Conservation (phyloP, 75 land plant genomes). For the Cupressus sempervirens region DNA sequence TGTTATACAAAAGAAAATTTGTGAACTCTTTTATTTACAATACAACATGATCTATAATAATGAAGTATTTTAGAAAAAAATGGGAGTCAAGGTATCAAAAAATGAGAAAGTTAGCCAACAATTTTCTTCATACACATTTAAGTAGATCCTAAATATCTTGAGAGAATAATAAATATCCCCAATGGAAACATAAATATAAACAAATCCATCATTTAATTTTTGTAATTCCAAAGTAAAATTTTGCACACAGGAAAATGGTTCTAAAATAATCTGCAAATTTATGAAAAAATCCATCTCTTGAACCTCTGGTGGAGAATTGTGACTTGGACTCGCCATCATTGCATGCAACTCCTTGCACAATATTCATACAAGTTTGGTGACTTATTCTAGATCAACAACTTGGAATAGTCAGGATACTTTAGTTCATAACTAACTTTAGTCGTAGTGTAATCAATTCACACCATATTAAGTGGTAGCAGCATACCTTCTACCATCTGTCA, state of each 20-base stretch:
- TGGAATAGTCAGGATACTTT: background rate
- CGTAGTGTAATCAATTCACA: slow-evolving; percentile 5
- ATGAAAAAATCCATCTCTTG: background rate
- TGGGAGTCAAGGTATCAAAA: too few relatives aligned
- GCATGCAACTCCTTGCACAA: slow-evolving; percentile 65
- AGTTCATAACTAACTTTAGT: background rate
- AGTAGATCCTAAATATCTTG: background rate
- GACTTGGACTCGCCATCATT: slow-evolving; percentile 47
- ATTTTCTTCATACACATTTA: background rate
- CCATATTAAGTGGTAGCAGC: background rate
- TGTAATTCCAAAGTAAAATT: background rate
- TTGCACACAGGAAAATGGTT: background rate
- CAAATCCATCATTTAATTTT: background rate
- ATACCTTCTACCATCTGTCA: slow-evolving; percentile 77
- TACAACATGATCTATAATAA: background rate
- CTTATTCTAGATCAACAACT: background rate
- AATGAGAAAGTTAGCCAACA: too few relatives aligned
- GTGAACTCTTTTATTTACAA: too few relatives aligned
- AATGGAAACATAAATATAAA: background rate
- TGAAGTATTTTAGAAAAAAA: background rate
- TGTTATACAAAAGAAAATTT: background rate
- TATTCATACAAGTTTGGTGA: background rate
- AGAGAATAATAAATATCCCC: background rate
- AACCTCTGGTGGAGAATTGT: background rate
- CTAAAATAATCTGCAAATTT: background rate